Evolutionary conservation across 2,329 filamentous ascomycete species (phyloP).

Genomic region (Fusarium sp.): DNA sequence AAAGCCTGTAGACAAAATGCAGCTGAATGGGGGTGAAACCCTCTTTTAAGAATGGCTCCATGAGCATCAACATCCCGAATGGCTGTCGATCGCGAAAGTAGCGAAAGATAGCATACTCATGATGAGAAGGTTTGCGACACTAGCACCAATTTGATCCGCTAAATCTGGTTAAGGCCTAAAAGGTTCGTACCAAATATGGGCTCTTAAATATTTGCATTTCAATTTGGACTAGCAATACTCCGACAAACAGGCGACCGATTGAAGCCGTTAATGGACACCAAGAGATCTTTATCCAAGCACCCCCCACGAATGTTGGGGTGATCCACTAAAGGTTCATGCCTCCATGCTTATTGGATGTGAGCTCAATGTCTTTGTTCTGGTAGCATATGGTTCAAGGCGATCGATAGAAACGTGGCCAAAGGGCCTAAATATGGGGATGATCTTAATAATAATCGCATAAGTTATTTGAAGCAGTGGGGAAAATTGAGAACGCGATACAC

Average conservation of each 20-base stretch:
- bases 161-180: neutral
- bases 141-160: neutral
- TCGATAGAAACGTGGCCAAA: too few species aligned
- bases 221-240: neutral
- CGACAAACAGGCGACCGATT: neutral
- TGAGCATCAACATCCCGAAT: neutral
- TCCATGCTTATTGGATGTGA: neutral
- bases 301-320: neutral
- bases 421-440: fast-evolving
- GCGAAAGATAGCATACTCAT: neutral
- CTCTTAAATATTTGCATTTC: neutral
- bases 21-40: neutral
- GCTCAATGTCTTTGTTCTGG: neutral
- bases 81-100: neutral
- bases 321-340: fast-evolving
- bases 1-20: neutral
- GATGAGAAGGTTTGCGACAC: neutral
- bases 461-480: fast-evolving
- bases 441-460: neutral
- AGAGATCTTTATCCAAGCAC: neutral
- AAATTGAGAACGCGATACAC: fast-evolving
- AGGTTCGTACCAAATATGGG: constrained; percentile 5
- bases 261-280: fast-evolving
- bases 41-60: neutral
- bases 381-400: fast-evolving